Evolutionary conservation across 139 green algal genomes (phyloP).

Genomic region (Chlorella sp.): DNA sequence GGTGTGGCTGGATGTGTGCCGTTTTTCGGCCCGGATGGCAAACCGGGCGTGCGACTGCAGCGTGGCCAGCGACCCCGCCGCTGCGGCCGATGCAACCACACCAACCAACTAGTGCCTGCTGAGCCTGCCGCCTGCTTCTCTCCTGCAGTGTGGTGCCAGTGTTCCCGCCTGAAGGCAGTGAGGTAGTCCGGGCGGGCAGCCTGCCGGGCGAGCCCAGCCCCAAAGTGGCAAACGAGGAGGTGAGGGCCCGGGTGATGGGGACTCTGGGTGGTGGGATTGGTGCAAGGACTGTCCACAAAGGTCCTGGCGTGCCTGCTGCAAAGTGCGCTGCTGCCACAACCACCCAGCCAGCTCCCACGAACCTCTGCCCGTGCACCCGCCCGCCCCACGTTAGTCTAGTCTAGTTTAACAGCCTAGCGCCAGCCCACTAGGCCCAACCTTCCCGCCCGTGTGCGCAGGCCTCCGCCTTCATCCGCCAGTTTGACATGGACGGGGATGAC

Average conservation of each 20-base stretch:
- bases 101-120: too few species aligned
- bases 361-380: neutral
- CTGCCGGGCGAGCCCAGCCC: conserved; percentile 60
- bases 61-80: too few species aligned
- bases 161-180: conserved; percentile 69
- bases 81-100: too few species aligned
- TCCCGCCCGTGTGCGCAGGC: conserved; percentile 3
- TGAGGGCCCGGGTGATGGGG: too few species aligned
- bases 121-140: too few species aligned
- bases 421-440: too few species aligned
- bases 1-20: neutral
- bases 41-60: too few species aligned
- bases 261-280: neutral
- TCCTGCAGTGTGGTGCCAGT: conserved; percentile 64
- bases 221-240: conserved; percentile 9
- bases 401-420: too few species aligned
- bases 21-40: too few species aligned
- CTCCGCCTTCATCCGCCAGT: conserved; percentile 56
- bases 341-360: neutral
- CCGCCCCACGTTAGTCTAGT: too few species aligned
- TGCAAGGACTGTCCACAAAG: neutral
- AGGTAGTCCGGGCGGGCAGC: conserved; percentile 61
- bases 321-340: neutral
- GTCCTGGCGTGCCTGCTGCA: neutral
- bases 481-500: conserved; percentile 76